These are phyloP conservation scores for Tephrocybe sp. DNA, from an alignment of 768 basidiomycete genomes.

Conservation along the genomic window DNA sequence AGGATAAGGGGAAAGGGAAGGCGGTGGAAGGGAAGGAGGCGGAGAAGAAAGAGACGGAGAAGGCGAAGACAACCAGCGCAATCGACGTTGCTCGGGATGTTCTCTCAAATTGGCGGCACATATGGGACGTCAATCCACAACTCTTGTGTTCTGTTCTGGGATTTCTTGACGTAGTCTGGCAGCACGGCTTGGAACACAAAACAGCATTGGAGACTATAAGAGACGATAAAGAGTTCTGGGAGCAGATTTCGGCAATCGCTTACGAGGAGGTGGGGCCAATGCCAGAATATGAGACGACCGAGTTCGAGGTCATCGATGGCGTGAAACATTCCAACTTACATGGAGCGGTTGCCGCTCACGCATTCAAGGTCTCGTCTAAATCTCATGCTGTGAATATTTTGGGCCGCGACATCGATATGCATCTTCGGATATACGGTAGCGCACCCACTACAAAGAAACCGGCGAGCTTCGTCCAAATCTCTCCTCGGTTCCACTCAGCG, in stretches of 20 bases:
- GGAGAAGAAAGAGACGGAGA: conserved; percentile 34
- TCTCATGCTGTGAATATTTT: conserved; percentile 73
- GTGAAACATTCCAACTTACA: conserved; percentile 52
- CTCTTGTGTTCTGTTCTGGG: conserved; percentile 70
- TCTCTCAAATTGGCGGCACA: conserved; percentile 65
- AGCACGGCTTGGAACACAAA: conserved; percentile 75
- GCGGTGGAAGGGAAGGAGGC: conserved; percentile 35
- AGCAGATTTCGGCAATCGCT: conserved; percentile 58
- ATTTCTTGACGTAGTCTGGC: conserved; percentile 79
- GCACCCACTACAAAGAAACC: conserved; percentile 45
- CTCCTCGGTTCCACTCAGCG: conserved; percentile 53
- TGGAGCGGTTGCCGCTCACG: conserved; percentile 57
- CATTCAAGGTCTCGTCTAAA: conserved; percentile 70
- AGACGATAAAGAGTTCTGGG: conserved; percentile 65
- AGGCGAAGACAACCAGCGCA: conserved; percentile 49
- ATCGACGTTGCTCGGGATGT: conserved; percentile 66
- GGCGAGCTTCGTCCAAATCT: conserved; percentile 56
- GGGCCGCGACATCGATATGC: conserved; percentile 69
- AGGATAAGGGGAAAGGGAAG: conserved; percentile 32
- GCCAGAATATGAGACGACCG: conserved; percentile 61
- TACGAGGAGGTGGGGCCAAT: conserved; percentile 70
- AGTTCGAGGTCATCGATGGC: conserved; percentile 48
- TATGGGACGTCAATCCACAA: conserved; percentile 77
- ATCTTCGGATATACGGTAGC: conserved; percentile 40
- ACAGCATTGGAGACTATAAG: conserved; percentile 53